A percentile compares a stretch with the other conserved stretches of the same genome.
Conservation (phyloP, 192 early-diverging fungal genomes). For the Thamnidium elegans region DNA sequence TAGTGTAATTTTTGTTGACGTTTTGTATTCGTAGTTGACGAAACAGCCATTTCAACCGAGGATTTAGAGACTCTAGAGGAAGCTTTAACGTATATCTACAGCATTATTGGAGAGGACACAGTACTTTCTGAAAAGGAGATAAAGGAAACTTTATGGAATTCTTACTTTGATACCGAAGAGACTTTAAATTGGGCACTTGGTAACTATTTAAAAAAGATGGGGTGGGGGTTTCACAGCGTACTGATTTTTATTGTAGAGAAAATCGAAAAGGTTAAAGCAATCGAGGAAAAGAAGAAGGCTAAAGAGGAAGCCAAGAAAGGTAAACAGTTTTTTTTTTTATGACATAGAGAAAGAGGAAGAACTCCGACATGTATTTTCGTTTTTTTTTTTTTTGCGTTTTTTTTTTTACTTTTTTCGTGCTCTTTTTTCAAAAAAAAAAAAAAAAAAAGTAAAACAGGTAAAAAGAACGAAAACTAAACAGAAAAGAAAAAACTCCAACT, state of each 20-base stretch:
- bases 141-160: conserved; percentile 66
- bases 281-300: conserved; percentile 20
- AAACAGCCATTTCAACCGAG: conserved; percentile 25
- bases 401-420: background rate
- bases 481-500: background rate
- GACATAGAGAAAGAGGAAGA: background rate
- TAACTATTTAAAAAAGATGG: background rate
- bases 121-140: conserved; percentile 63
- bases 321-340: background rate
- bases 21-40: conserved; percentile 14
- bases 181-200: conserved; percentile 67
- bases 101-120: conserved; percentile 54
- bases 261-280: conserved; percentile 20
- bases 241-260: background rate
- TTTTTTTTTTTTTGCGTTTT: conserved; percentile 3
- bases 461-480: background rate
- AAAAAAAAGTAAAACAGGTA: background rate
- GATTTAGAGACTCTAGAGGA: conserved; percentile 46
- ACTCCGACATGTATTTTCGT: background rate
- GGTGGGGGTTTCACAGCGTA: background rate
- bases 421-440: background rate
- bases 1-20: no score
- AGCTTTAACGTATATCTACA: conserved; percentile 56
- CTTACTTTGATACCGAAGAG: conserved; percentile 67
- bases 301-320: conserved; percentile 9